A percentile compares a stretch with the other conserved stretches of the same genome.
Conservation (phyloP, 495 filamentous ascomycete genomes). For the Neurospora tetraspora region DNA sequence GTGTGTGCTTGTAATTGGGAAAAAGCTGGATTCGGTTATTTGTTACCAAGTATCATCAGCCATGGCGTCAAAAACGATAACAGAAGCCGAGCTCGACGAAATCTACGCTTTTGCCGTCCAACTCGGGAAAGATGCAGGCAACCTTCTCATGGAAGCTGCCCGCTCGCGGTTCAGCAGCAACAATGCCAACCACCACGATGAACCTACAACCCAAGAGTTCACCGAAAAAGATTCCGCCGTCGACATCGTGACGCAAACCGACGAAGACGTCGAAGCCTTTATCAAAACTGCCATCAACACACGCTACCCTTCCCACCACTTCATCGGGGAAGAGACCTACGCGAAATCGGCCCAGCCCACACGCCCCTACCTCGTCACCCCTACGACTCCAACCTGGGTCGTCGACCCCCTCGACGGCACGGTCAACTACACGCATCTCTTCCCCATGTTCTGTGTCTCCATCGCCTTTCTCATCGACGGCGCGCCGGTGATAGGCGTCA, state of each 20-base stretch:
- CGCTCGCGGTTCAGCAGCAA: conserved; percentile 31
- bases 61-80: conserved; percentile 4
- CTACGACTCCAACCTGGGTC: conserved; percentile 51
- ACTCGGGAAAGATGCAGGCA: conserved; percentile 52
- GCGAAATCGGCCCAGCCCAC: conserved; percentile 38
- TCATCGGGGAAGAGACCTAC: conserved; percentile 64
- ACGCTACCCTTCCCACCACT: conserved; percentile 54
- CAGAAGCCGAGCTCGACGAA: conserved; percentile 36
- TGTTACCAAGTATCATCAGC: neutral
- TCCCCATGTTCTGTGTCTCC: conserved; percentile 64
- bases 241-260: conserved; percentile 62
- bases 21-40: neutral
- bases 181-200: neutral
- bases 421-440: conserved; percentile 63
- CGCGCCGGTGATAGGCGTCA: conserved; percentile 51
- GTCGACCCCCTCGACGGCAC: conserved; percentile 63
- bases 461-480: conserved; percentile 51
- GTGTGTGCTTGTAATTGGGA: neutral
- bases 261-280: conserved; percentile 60
- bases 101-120: conserved; percentile 57
- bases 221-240: conserved; percentile 56
- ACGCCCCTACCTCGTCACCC: conserved; percentile 50
- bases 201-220: conserved; percentile 15
- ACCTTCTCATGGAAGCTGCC: conserved; percentile 44
- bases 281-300: conserved; percentile 44